Percentiles rank a stretch among this genome's conserved stretches.
Conservation (phyloP, 169 alveolate species). For the Babesia ovata region DNA sequence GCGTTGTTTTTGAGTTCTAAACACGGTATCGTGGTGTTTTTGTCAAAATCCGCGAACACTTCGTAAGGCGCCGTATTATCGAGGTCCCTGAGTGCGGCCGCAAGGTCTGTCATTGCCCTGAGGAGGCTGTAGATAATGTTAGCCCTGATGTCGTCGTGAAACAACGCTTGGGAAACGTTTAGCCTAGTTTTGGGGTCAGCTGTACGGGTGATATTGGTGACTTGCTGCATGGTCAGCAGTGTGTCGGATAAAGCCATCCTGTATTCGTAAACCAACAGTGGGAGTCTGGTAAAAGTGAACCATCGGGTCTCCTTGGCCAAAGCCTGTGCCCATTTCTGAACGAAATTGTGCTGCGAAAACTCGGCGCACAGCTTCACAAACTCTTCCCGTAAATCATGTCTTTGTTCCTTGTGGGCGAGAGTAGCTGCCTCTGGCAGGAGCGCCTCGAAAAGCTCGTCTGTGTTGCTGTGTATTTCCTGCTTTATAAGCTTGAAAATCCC, state of each 20-base stretch:
- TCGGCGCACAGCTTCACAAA: conserved; percentile 24
- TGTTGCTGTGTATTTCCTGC: conserved; percentile 32
- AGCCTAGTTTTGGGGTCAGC: conserved; percentile 13
- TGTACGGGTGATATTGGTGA: conserved; percentile 27
- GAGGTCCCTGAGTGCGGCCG: conserved; percentile 16
- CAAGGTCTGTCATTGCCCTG: conserved; percentile 43
- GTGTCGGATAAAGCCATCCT: conserved; percentile 3
- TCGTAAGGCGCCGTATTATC: conserved; percentile 31
- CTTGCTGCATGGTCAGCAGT: conserved; percentile 11
- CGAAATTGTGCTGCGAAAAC: conserved; percentile 2
- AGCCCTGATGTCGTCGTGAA: conserved; percentile 19
- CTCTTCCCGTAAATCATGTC: conserved; percentile 8
- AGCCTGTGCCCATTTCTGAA: conserved; percentile 26
- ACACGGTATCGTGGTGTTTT: conserved; percentile 47
- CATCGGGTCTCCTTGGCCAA: conserved; percentile 50
- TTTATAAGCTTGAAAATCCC: conserved; percentile 30
- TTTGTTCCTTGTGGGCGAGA: not conserved
- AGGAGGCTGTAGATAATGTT: conserved; percentile 39
- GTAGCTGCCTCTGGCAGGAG: conserved; percentile 8
- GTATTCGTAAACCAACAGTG: conserved; percentile 63
- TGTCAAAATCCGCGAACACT: conserved; percentile 63
- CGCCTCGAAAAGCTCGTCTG: conserved; percentile 30
- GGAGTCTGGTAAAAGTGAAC: conserved; percentile 61
- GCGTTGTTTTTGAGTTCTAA: conserved; percentile 6
- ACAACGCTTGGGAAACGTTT: conserved; percentile 27